These are phyloP conservation scores for Suillus occidentalis DNA, from an alignment of 768 basidiomycete species.

Conservation along the genomic window DNA sequence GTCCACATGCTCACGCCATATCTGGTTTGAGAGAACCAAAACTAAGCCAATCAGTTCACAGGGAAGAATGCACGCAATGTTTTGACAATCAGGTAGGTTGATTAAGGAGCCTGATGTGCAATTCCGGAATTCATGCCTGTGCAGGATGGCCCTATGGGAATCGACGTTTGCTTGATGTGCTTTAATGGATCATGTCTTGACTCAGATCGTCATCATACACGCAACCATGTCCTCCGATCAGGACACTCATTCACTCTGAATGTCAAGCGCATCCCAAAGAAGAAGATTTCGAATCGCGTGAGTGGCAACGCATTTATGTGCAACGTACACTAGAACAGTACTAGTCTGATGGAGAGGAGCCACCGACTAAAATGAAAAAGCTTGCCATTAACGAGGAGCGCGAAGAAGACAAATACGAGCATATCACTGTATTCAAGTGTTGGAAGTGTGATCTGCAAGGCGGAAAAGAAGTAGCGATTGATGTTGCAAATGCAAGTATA, in stretches of 20 bases:
- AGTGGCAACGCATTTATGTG: slow-evolving; percentile 31
- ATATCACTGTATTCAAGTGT: slow-evolving; percentile 63
- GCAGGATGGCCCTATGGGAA: slow-evolving; percentile 71
- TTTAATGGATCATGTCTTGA: slow-evolving; percentile 91
- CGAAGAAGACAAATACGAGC: slow-evolving; percentile 88
- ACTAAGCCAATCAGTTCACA: slow-evolving; percentile 71
- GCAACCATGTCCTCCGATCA: slow-evolving; percentile 67
- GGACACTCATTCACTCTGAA: slow-evolving; percentile 81
- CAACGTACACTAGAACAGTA: not conserved
- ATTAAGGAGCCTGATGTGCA: slow-evolving; percentile 7
- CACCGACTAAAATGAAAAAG: slow-evolving; percentile 86
- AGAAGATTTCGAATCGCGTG: slow-evolving; percentile 59
- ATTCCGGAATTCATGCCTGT: not conserved
- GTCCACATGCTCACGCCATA: slow-evolving; percentile 55
- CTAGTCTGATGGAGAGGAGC: slow-evolving; percentile 74
- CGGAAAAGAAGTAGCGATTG: slow-evolving; percentile 45
- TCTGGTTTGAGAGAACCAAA: slow-evolving; percentile 53
- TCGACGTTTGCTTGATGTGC: slow-evolving; percentile 89
- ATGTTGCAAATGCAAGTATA: slow-evolving; percentile 35
- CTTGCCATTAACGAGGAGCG: slow-evolving; percentile 84
- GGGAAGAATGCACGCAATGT: slow-evolving; percentile 97
- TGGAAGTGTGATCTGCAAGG: slow-evolving; percentile 65
- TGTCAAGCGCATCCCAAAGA: slow-evolving; percentile 68
- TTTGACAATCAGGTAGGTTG: slow-evolving; percentile 83
- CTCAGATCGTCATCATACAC: slow-evolving; percentile 65